Evolutionary conservation across 345 rosid species (phyloP), one percentile per base, ranked within the genome.

Genomic region (Citrus trifoliata): DNA sequence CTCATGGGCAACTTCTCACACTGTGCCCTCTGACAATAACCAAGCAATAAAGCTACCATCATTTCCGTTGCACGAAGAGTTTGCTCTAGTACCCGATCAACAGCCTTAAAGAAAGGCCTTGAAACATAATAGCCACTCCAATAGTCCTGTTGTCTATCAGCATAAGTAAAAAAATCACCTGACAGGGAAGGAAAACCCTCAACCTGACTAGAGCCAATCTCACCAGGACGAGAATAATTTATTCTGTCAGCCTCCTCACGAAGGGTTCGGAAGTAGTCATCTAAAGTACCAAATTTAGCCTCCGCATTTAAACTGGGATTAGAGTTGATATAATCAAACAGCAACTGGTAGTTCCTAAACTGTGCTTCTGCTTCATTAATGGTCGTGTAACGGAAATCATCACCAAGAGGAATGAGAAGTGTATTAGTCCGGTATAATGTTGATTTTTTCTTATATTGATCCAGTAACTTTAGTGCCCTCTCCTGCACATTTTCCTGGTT

Each of bases 51-150:
- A 73, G 97, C 88, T 87, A 93, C 86, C 94, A 96, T 87, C 82
- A 93, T 93, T 86, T 96, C 99, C 0, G 98, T 78, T 25, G 98
- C 93, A 80, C 97, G 98, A 64, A 96, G 93, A 4, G 95, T 89
- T 48, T 94, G 94, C 86, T 96, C 99, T 2, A 96, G 88, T 7
- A 94, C 97, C 30, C 99, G 91, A 87, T 96, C 98, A 82, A 96
- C 98, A 74, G 98, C 98, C 89, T 96, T 96, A 80, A 96, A 96
- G 81, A 96, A 94, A 65, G 99, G 99, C 80, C 99, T 92, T 56
- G 99, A 96, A 62, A 94, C 97, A 78, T 96, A 96, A 87, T 96
- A 96, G 71, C 99, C 99, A 85, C 99, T 96, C 99, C 99, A 94
- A 75, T 96, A 94, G 83, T 96, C 98, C 75, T 93, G 92, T 74